Base-by-base conservation (phyloP, 139 green algal genomes). In the Edaphochlamys debaryana region DNA sequence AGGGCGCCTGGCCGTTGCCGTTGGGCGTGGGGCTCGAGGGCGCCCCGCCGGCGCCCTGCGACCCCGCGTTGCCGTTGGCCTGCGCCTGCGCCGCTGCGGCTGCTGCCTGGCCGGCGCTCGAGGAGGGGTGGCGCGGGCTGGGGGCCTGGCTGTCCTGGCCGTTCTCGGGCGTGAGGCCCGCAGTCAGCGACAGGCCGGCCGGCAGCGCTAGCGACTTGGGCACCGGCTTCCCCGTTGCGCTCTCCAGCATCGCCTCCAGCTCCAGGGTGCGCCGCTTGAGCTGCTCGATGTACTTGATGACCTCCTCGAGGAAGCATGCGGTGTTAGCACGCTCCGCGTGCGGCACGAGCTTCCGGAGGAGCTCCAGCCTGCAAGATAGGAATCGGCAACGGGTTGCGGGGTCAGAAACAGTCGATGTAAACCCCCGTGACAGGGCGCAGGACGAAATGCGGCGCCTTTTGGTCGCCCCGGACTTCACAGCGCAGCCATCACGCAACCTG, bases 261-360 rank as follows among this genome's bases (percentile, higher is more conserved):
- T 91, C 82, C 3, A 62, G 17, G 25, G 86, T 79, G 17, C 84
- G 84, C 34, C 71, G 70, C 79, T 90, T 90, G 29, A 97, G 80
- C 2, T 19, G 5, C 48, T 93, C 68, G 36, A 98, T 92, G 77
- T 97, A 97, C 40, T 85, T 91, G 69, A 97, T 91, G 6, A 95
- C 90, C 79, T 97, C 94, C 69, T 97, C 94, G 25, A 97, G 60
- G 68, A 97, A 97, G 60, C 70, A 79, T 17, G 94, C 82, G 11
- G 95, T 98, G 90, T 98, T 98, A 48, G 94, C 89, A 0, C 95
- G 90, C 80, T 98, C 95, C 0, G 90, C 84, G 72, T 98, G 94
- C 0, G 95, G 95, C 71, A 97, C 93, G 6, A 97, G 63, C 67
- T 92, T 84, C 1, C 95, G 86, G 56, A 97, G 85, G 9, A 85